Evolutionary conservation across 495 filamentous ascomycete species (phyloP), one percentile per base, ranked within the genome.

Genomic region (Penicillium fimorum): DNA sequence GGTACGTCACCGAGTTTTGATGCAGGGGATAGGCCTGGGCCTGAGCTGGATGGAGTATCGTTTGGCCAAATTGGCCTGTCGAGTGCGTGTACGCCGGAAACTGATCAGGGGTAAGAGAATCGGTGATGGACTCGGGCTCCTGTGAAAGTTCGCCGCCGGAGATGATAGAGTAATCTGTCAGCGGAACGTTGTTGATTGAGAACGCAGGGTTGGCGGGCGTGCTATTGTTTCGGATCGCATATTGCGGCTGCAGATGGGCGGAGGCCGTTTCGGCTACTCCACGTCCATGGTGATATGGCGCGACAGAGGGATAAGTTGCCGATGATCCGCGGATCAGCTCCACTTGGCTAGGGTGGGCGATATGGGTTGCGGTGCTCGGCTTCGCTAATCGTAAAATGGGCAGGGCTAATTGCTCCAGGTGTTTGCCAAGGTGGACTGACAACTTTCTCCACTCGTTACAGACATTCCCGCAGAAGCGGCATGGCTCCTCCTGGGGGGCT

Each of bases 341-440:
- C 47, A 27, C 33, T 17, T 40, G 25, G 44, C 44, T 50, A 18
- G 35, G 30, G 33, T 27, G 29, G 47, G 47, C 38, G 43, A 60
- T 57, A 53, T 15, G 30, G 38, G 13, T 17, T 29, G 40, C 18
- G 43, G 68, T 59, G 40, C 70, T 63, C 47, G 76, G 70, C 27
- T 71, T 68, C 15, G 93, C 87, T 7, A 97, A 81, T 50, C 81
- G 81, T 46, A 96, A 72, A 47, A 97, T 83, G 0, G 93, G 93
- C 65, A 97, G 81, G 61, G 89, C 90, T 67, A 97, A 89, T 56
- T 89, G 85, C 67, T 96, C 92, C 91, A 97, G 95, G 74, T 97
- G 93, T 62, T 92, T 92, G n/a, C 91, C 93, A 58, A 96, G 76
- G 76, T 96, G 93, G 29, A 92, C 91, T 3, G 90, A 95, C 51